Percentiles rank a stretch among this genome's conserved stretches.
Evolutionary conservation across 1,284 basidiomycete species (phyloP).

Genomic region (Moesziomyces globuligerus): DNA sequence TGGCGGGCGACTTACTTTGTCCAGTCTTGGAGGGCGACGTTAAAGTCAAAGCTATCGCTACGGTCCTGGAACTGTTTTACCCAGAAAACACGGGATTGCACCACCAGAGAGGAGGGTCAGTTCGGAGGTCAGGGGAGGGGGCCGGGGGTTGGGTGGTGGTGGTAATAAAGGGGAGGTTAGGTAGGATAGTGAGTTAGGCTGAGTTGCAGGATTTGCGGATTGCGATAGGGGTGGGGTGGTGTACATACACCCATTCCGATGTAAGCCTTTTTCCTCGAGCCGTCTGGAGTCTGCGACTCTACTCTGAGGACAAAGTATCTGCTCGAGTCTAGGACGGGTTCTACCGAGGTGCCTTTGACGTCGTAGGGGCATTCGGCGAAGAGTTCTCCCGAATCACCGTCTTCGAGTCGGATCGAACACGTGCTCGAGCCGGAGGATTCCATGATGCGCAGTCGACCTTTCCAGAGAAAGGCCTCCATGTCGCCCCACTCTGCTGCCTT

Average conservation of each 20-base stretch:
- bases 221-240: too few species aligned
- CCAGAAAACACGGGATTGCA: too few species aligned
- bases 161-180: too few species aligned
- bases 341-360: slow-evolving; percentile 80
- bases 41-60: slow-evolving; percentile 64
- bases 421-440: slow-evolving; percentile 70
- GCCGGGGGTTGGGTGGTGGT: too few species aligned
- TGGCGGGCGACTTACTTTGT: slow-evolving; percentile 76
- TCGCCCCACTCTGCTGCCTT: slow-evolving; percentile 73
- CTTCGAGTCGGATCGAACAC: slow-evolving; percentile 64
- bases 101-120: too few species aligned
- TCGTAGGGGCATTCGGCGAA: slow-evolving; percentile 94
- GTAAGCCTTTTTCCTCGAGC: slow-evolving; percentile 57
- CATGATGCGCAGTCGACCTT: slow-evolving; percentile 84
- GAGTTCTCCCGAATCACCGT: slow-evolving; percentile 70
- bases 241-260: slow-evolving; percentile 65
- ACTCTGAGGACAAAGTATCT: slow-evolving; percentile 94
- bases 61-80: slow-evolving; percentile 63
- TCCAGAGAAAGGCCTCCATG: slow-evolving; percentile 83
- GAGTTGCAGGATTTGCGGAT: too few species aligned
- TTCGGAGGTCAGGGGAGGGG: too few species aligned
- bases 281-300: slow-evolving; percentile 68
- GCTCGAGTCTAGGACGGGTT: slow-evolving; percentile 94
- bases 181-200: too few species aligned
- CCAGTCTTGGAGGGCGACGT: slow-evolving; percentile 86